Evolutionary conservation across 768 basidiomycete genomes (phyloP).

Genomic region (Pulveroboletus sp.): DNA sequence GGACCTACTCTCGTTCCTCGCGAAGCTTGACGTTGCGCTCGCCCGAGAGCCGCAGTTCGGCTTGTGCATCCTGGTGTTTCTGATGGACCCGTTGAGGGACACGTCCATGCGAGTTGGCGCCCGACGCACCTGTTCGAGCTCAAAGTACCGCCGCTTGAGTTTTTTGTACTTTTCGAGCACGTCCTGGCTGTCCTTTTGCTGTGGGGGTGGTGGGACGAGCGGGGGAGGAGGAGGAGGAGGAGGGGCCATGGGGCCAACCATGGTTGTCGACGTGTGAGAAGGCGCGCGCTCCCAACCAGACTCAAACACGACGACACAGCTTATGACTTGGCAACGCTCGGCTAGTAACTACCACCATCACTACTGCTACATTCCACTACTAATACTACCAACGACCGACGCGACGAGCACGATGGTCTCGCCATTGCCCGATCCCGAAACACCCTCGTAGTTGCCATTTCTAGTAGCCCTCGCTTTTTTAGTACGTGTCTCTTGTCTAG

Average conservation of each 20-base stretch:
- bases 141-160: conserved; percentile 63
- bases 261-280: conserved; percentile 33
- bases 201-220: conserved; percentile 26
- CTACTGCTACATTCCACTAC: background rate
- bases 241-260: conserved; percentile 50
- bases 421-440: conserved; percentile 16
- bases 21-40: conserved; percentile 62
- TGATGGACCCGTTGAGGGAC: conserved; percentile 22
- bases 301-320: conserved; percentile 36
- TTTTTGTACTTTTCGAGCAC: conserved; percentile 60
- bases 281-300: conserved; percentile 28
- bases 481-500: too few relatives aligned
- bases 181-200: conserved; percentile 42
- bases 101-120: background rate
- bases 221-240: conserved; percentile 35
- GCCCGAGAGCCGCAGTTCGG: conserved; percentile 57
- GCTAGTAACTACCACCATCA: background rate
- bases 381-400: background rate
- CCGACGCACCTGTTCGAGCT: conserved; percentile 64
- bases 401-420: conserved; percentile 4
- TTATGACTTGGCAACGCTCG: conserved; percentile 4
- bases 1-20: conserved; percentile 60
- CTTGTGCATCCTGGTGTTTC: conserved; percentile 58
- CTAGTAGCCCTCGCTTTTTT: conserved; percentile 20
- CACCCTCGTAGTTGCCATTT: conserved; percentile 21